Base-by-base conservation (phyloP, 352 stramenopile species). In the Pythium dissimile region DNA sequence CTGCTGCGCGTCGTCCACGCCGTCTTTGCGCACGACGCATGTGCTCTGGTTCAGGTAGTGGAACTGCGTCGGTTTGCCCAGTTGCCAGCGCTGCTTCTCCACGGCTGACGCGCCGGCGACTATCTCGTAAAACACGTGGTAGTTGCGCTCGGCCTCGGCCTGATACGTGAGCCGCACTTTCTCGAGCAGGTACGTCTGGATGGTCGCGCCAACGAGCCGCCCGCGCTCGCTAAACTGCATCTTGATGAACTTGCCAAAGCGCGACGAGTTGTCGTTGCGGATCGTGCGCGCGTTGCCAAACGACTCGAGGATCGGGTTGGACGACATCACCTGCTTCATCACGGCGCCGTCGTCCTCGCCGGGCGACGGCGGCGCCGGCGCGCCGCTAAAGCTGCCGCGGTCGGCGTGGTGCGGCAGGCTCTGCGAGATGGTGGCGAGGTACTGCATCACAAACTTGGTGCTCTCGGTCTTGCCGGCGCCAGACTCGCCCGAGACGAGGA, bases 221-320 rank as follows among this genome's bases (percentile, higher is more conserved):
- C 84, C 81, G 23, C 75, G 59, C 8, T 74, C 47, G 15, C 68
- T 89, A 67, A 99, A 98, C 58, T 96, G 79, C 62, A 99, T 92
- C 71, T 99, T 94, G 76, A 98, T 99, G 52, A 97, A 99, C 69
- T 98, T 98, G 48, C 96, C 96, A 64, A 99, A 99, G 10, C 96
- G 86, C 61, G 67, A 90, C 34, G 88, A 98, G 71, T 99, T 99
- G 74, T 98, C 92, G 73, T 99, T 99, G 11, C 96, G 83, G 41
- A 98, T 89, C 15, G 96, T 99, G 30, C 95, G 86, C 34, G 96
- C 95, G 67, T 99, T 99, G 59, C 97, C 97, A 72, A 99, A 99
- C 2, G 94, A 93, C 72, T 99, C 97, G n/a, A 99, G 78, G 50
- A 99, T 96, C 38, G 97, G 97, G 73, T 99, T 99, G 6, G 94